Conservation (phyloP, 129 eudicot species). For the Pittosporum tobira region DNA sequence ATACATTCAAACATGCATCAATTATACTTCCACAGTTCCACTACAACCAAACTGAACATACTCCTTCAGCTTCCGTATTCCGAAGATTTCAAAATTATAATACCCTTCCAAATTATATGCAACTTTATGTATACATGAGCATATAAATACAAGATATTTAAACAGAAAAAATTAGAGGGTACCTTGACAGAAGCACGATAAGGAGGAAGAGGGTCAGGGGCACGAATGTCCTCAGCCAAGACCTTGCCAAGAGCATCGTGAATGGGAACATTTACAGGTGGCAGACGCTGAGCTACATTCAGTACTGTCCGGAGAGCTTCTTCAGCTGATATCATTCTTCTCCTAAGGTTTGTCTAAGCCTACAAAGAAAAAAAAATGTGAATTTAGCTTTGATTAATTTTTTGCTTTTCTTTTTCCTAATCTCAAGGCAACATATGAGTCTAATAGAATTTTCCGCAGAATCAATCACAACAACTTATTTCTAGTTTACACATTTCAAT, state of each 20-base stretch:
- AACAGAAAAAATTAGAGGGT: slow-evolving; percentile 6
- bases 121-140: neutral
- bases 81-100: too few species aligned
- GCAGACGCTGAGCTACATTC: slow-evolving; percentile 41
- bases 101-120: too few species aligned
- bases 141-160: neutral
- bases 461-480: too few species aligned
- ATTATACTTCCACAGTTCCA: too few species aligned
- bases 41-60: too few species aligned
- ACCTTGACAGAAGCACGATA: slow-evolving; percentile 79
- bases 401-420: too few species aligned
- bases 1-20: too few species aligned
- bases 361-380: neutral
- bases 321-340: slow-evolving; percentile 52
- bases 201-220: slow-evolving; percentile 88
- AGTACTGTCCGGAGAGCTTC: slow-evolving; percentile 53
- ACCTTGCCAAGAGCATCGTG: slow-evolving; percentile 67
- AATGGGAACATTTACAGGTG: slow-evolving; percentile 47
- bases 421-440: too few species aligned
- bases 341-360: neutral
- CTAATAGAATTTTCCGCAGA: too few species aligned
- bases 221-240: slow-evolving; percentile 51
- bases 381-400: too few species aligned
- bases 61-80: too few species aligned
- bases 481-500: too few species aligned